Conservation (phyloP, 495 filamentous ascomycete genomes). For the Penicillium mononematosum region DNA sequence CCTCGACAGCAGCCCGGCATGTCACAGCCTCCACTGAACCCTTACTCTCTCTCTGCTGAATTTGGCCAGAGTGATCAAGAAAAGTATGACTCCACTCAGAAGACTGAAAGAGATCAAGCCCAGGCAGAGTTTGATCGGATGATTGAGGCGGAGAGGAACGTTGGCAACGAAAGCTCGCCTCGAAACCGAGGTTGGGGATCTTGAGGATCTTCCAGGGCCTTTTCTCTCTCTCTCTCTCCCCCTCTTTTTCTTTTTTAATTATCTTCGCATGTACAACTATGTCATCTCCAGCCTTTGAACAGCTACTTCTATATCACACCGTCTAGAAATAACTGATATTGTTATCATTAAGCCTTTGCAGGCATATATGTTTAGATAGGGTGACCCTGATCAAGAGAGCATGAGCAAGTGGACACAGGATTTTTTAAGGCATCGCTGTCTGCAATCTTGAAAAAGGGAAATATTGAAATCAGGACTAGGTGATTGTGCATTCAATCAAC, state of each 20-base stretch:
- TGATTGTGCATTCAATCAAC: conserved; percentile 7
- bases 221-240: no score
- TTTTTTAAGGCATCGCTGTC: background rate
- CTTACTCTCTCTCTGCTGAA: background rate
- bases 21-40: conserved; percentile 7
- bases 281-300: background rate
- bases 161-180: conserved; percentile 18
- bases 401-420: background rate
- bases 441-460: conserved; percentile 5
- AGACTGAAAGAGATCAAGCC: conserved; percentile 35
- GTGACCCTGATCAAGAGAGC: background rate
- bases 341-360: conserved; percentile 16
- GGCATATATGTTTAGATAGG: conserved; percentile 8
- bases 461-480: background rate
- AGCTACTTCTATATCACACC: background rate
- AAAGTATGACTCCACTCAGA: conserved; percentile 16
- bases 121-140: conserved; percentile 45
- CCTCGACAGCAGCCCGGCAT: conserved; percentile 11
- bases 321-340: background rate
- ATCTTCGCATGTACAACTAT: conserved; percentile 2
- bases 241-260: no score
- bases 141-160: conserved; percentile 41
- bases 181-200: conserved; percentile 27
- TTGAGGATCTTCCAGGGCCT: background rate
- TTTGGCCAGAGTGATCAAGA: conserved; percentile 10